Evolutionary conservation across 306 rosid species (phyloP), one percentile per base, ranked within the genome.

Genomic region (Adenanthera pavonina): DNA sequence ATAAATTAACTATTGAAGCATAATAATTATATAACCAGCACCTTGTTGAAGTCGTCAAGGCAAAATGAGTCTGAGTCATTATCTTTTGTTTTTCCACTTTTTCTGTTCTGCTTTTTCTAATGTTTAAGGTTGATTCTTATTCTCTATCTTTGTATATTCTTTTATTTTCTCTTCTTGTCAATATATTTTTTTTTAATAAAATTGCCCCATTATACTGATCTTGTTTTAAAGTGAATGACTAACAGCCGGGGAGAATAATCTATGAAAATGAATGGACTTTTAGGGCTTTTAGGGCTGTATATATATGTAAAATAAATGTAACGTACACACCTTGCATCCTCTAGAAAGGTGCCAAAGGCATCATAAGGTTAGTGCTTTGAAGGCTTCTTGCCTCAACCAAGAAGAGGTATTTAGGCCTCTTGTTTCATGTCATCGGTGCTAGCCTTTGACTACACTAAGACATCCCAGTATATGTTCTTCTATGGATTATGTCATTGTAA

Each of bases 401-500:
- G 8, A 41, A 41, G 46, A 41, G 46, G 46, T 7, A 4, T 41
- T 41, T 6, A 41, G 46, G 8, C 46, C 46, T 6, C 8, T 41
- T 41, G 8, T 7, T 6, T 6, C 46, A 3, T 41, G 5, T 6
- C 7, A 6, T 41, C 46, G 5, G 46, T 4, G 46, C 8, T 7
- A 6, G 1, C 46, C 46, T 41, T 41, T 41, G 5, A 41, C 0
- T 41, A 41, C 46, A 41, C 7, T 41, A 67, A 76, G 75, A 51
- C 53, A 33, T 44, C 54, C 19, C 34, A 65, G 69, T 57, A 4
- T 60, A 52, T 17, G 30, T 19, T 71, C 68, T 61, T 76, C 71
- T 54, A 59, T 64, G 49, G 74, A 66, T 72, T 67, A 41, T 69
- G 74, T 68, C 44, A 66, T 49, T 64, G 41, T 36, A 59, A 20